Percentiles rank a stretch among this genome's conserved stretches.
These are phyloP conservation scores for Paramecium caudatum DNA, from an alignment of 73 alveolate species.

Conservation along the genomic window DNA sequence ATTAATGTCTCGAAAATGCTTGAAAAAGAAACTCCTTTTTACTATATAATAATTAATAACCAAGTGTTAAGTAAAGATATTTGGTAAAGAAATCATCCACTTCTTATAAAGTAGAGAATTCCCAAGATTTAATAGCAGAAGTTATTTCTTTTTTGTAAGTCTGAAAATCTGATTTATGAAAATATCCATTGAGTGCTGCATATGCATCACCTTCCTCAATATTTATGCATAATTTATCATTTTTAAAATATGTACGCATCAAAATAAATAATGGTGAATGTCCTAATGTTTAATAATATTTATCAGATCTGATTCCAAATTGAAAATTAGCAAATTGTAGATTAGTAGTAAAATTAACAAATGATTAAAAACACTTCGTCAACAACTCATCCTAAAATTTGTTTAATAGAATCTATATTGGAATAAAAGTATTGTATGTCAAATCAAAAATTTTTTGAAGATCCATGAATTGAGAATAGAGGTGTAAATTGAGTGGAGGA, in stretches of 20 bases:
- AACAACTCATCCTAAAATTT: background rate
- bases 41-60: background rate
- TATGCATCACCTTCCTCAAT: constrained; percentile 18
- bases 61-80: background rate
- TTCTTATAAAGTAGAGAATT: background rate
- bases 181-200: constrained; percentile 8
- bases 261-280: background rate
- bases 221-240: background rate
- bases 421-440: background rate
- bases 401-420: background rate
- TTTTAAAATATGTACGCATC: background rate
- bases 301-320: constrained; percentile 2
- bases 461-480: background rate
- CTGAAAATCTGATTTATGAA: background rate
- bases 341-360: background rate
- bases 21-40: background rate
- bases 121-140: background rate
- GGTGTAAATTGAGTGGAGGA: constrained; percentile 12
- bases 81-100: background rate
- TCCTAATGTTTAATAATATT: background rate
- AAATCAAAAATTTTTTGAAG: background rate
- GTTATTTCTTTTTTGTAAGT: background rate
- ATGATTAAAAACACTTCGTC: background rate
- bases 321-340: background rate
- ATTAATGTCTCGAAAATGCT: background rate